A percentile compares a stretch with the other conserved stretches of the same genome.
Conservation (phyloP, 495 filamentous ascomycete genomes). For the Viridothelium virens region DNA sequence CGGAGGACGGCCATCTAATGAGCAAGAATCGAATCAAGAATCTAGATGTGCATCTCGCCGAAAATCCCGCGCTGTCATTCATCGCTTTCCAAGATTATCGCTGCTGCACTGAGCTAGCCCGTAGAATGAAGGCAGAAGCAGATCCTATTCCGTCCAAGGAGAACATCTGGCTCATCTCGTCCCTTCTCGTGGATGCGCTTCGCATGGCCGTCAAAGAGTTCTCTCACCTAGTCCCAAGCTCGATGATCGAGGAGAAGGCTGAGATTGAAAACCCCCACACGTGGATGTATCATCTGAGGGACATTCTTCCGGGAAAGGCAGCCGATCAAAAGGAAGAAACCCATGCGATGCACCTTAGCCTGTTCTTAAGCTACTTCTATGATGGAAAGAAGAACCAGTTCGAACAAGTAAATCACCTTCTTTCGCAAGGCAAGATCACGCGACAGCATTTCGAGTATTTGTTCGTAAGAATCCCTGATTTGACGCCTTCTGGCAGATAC, state of each 20-base stretch:
- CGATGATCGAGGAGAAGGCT: neutral
- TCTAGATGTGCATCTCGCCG: neutral
- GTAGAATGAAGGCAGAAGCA: neutral
- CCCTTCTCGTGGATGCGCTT: neutral
- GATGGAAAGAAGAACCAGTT: neutral
- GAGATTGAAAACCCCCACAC: neutral
- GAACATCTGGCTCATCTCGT: neutral
- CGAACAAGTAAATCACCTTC: neutral
- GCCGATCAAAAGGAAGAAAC: neutral
- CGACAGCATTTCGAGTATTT: neutral
- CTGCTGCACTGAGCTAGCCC: neutral
- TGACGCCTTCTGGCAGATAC: neutral
- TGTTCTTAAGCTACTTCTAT: neutral
- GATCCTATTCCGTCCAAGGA: neutral
- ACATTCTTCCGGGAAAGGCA: neutral
- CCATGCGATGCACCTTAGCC: neutral
- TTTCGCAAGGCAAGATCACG: neutral
- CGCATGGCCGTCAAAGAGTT: neutral
- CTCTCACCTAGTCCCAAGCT: neutral
- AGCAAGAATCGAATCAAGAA: neutral
- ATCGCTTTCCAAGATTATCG: constrained; percentile 7
- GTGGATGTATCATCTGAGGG: neutral
- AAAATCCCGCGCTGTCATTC: neutral
- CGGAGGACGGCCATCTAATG: neutral
- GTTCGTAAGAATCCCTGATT: neutral